Conservation (phyloP, 2,329 filamentous ascomycete genomes). For the Botrytis byssoidea region DNA sequence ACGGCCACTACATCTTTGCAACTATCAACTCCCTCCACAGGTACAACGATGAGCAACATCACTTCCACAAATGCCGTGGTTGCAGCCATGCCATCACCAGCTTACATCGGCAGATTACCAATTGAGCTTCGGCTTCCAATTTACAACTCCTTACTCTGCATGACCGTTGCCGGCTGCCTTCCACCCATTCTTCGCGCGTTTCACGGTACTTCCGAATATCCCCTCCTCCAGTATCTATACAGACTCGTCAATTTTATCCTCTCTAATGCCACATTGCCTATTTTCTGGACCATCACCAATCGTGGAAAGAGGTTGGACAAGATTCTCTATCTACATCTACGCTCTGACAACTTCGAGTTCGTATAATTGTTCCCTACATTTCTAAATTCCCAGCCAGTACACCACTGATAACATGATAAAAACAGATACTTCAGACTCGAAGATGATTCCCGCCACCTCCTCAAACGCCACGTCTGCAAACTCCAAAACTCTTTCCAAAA, state of each 20-base stretch:
- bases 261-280: background rate
- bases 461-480: background rate
- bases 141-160: background rate
- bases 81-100: background rate
- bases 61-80: too few relatives aligned
- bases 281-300: background rate
- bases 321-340: background rate
- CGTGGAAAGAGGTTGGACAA: background rate
- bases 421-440: background rate
- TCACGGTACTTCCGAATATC: background rate
- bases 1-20: background rate
- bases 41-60: too few relatives aligned
- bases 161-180: background rate
- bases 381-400: background rate
- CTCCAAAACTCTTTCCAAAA: background rate
- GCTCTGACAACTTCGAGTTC: background rate
- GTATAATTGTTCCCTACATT: background rate
- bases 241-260: background rate
- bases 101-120: rapidly evolving
- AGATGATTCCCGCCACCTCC: rapidly evolving
- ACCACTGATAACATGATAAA: background rate
- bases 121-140: background rate
- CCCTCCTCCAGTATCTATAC: background rate
- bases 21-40: background rate
- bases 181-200: background rate